Conservation (phyloP, 176 grass and related monocot species). For the Poa pratensis region DNA sequence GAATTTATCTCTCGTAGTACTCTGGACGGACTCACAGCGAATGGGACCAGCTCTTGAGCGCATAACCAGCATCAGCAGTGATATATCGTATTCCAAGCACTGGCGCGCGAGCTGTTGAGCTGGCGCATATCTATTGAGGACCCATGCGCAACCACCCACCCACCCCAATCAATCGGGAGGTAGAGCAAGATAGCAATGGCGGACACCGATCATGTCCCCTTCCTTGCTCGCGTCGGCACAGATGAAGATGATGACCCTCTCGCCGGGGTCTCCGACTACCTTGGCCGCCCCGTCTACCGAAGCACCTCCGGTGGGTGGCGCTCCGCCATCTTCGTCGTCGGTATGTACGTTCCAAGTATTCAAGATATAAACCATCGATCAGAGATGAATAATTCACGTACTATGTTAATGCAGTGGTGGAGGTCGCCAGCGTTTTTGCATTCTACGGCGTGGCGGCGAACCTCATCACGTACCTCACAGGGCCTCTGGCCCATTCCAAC, state of each 20-base stretch:
- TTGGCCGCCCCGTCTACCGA: slow-evolving; percentile 45
- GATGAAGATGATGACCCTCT: neutral
- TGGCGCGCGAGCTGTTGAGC: too few relatives aligned
- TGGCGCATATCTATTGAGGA: too few relatives aligned
- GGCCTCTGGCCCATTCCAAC: slow-evolving; percentile 55
- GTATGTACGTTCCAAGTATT: slow-evolving; percentile 26
- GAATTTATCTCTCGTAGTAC: too few relatives aligned
- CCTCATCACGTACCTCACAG: slow-evolving; percentile 70
- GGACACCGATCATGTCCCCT: slow-evolving; percentile 29
- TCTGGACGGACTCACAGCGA: too few relatives aligned
- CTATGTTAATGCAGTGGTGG: slow-evolving; percentile 39
- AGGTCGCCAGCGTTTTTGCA: slow-evolving; percentile 55
- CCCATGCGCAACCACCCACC: too few relatives aligned
- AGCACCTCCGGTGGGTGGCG: slow-evolving; percentile 53
- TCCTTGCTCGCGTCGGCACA: neutral
- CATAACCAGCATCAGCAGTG: too few relatives aligned
- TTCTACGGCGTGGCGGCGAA: slow-evolving; percentile 65
- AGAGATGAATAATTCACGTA: too few relatives aligned
- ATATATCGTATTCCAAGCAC: too few relatives aligned
- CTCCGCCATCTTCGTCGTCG: slow-evolving; percentile 63
- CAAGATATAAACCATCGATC: too few relatives aligned
- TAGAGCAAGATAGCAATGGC: neutral
- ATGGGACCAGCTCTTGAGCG: too few relatives aligned
- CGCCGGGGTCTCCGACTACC: slow-evolving; percentile 53
- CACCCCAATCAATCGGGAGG: too few relatives aligned